Evolutionary conservation across 345 rosid genomes (phyloP).

Genomic region (Camelina neglecta): DNA sequence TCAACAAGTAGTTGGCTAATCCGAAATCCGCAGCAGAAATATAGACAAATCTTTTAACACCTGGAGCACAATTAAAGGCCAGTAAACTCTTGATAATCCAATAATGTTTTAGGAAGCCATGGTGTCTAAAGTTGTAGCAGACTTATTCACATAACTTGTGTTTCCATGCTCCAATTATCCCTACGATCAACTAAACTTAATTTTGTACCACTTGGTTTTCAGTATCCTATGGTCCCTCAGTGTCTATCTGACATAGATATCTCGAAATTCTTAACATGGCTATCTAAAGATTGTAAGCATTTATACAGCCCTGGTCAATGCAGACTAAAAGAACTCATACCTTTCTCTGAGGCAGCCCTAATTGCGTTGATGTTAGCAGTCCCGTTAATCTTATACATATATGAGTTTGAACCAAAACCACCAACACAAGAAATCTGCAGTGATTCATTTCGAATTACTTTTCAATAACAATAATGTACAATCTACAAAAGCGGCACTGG

Average conservation of each 20-base stretch:
- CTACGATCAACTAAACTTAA: too few relatives aligned
- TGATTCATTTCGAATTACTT: constrained; percentile 14
- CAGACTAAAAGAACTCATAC: constrained; percentile 39
- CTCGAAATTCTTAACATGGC: neutral
- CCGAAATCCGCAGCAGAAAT: constrained; percentile 97
- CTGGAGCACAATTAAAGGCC: constrained; percentile 48
- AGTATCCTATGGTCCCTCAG: neutral
- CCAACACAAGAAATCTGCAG: constrained; percentile 91
- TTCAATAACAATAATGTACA: neutral
- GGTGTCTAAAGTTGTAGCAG: neutral
- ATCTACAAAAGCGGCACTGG: neutral
- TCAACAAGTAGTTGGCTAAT: constrained; percentile 69
- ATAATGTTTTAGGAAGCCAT: neutral
- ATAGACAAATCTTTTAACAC: constrained; percentile 85
- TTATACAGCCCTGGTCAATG: neutral
- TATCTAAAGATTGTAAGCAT: constrained; percentile 1
- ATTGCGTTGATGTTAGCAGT: constrained; percentile 94
- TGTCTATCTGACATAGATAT: neutral
- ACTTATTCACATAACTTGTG: neutral
- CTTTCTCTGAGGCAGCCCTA: constrained; percentile 90
- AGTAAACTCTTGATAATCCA: constrained; percentile 11
- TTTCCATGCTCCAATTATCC: neutral
- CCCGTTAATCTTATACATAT: constrained; percentile 96
- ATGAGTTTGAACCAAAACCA: constrained; percentile 91
- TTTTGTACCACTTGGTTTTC: too few relatives aligned